A percentile compares a stretch with the other conserved stretches of the same genome.
phyloP scores from a whole-genome alignment of 768 basidiomycete genomes.

The Leccinum ochraceum region DNA sequence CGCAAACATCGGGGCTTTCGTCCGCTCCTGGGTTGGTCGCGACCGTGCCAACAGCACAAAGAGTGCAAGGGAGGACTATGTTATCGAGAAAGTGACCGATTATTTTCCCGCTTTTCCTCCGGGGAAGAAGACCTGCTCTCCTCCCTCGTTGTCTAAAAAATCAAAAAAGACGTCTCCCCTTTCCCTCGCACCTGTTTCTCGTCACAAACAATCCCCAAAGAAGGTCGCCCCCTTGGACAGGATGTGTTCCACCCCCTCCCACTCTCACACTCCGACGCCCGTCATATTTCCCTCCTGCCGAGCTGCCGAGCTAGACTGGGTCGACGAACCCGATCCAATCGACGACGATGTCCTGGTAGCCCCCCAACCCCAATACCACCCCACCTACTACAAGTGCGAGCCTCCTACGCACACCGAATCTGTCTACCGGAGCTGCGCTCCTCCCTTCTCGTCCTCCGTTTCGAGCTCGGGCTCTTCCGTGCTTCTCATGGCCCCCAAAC shows the following conservation, averaged over 20 bases:
- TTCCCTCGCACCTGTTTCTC: constrained; percentile 16
- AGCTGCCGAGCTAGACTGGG: constrained; percentile 31
- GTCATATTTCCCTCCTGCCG: constrained; percentile 37
- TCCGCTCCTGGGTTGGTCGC: constrained; percentile 29
- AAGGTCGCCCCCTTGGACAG: constrained; percentile 13
- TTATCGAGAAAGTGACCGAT: constrained; percentile 33
- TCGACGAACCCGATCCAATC: constrained; percentile 23
- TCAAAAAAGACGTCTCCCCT: constrained; percentile 14
- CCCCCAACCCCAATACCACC: constrained; percentile 23
- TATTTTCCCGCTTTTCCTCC: constrained; percentile 29
- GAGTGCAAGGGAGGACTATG: constrained; percentile 29
- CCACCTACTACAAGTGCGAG: constrained; percentile 18
- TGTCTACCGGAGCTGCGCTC: constrained; percentile 20
- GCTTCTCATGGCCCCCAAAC: constrained; percentile 33
- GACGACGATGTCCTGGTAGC: constrained; percentile 21
- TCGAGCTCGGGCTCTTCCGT: constrained; percentile 31
- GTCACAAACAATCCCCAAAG: constrained; percentile 13
- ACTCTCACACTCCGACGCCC: constrained; percentile 32
- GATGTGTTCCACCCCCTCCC: constrained; percentile 21
- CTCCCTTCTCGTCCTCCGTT: constrained; percentile 21
- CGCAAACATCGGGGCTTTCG: constrained; percentile 46
- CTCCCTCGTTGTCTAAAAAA: constrained; percentile 21
- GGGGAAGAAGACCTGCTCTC: constrained; percentile 15
- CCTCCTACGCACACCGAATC: constrained; percentile 7
- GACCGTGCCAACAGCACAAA: constrained; percentile 26